A percentile compares a stretch with the other conserved stretches of the same genome.
Evolutionary conservation across 1,139 yeast species (phyloP).

Genomic region (Zygosaccharomyces pseudobailii): DNA sequence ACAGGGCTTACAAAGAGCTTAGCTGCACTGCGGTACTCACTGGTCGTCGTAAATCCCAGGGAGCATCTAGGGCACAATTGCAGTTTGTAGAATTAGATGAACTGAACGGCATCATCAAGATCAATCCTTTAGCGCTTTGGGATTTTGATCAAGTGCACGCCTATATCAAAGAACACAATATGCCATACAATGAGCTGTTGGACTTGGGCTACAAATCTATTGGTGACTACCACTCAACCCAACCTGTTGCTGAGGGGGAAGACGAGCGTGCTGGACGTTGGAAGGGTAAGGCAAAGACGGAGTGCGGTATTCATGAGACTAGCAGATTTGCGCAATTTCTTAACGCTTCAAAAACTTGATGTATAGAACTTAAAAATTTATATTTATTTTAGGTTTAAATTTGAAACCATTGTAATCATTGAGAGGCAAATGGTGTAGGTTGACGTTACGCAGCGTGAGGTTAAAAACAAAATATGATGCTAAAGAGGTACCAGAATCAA

Average conservation of each 20-base stretch:
- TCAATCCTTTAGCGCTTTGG: conserved; percentile 89
- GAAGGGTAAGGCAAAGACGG: conserved; percentile 90
- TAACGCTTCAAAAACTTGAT: conserved; percentile 7
- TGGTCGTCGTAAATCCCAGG: conserved; percentile 88
- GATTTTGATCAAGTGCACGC: conserved; percentile 63
- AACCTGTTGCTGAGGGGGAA: conserved; percentile 83
- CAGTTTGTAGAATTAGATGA: conserved; percentile 75
- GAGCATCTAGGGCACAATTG: conserved; percentile 72
- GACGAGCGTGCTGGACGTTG: conserved; percentile 96
- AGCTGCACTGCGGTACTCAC: conserved; percentile 80
- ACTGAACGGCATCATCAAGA: conserved; percentile 65
- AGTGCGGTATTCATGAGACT: conserved; percentile 90
- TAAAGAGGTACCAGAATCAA: too few relatives aligned
- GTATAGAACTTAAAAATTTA: background rate
- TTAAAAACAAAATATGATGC: too few relatives aligned
- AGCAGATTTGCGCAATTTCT: conserved; percentile 63
- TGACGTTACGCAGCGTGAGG: too few relatives aligned
- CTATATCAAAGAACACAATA: conserved; percentile 64
- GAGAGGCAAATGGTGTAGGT: too few relatives aligned
- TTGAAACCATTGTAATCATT: too few relatives aligned
- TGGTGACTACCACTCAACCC: conserved; percentile 95
- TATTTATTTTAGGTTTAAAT: background rate
- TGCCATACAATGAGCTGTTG: conserved; percentile 80
- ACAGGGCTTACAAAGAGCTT: conserved; percentile 72
- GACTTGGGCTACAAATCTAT: conserved; percentile 86